Evolutionary conservation across 1,139 yeast genomes (phyloP).

Genomic region (Tardiomyces digboiensis): DNA sequence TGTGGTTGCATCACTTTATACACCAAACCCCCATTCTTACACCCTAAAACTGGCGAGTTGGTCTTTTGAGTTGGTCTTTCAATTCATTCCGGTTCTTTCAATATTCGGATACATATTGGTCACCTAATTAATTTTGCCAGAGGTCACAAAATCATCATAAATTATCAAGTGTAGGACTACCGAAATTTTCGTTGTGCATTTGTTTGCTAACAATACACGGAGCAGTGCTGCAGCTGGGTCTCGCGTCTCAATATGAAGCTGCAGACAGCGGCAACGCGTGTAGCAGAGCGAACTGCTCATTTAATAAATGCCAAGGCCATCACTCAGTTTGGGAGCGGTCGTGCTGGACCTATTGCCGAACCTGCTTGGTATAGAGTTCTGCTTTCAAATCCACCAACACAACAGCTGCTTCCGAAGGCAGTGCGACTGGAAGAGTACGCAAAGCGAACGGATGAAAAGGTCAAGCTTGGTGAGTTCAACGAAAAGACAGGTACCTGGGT

Average conservation of each 20-base stretch:
- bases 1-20: not conserved
- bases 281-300: constrained; percentile 69
- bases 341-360: constrained; percentile 32
- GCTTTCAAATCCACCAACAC: constrained; percentile 68
- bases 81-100: no score
- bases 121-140: no score
- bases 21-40: no score
- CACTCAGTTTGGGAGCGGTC: constrained; percentile 3
- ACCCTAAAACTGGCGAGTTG: no score
- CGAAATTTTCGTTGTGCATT: not conserved
- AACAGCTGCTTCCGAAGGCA: constrained; percentile 32
- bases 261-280: constrained; percentile 57
- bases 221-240: not conserved
- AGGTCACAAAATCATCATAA: not conserved
- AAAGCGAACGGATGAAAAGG: not conserved
- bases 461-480: not conserved
- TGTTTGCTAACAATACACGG: not conserved
- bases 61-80: no score
- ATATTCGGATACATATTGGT: no score
- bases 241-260: constrained; percentile 42
- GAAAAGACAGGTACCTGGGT: not conserved
- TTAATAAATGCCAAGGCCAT: constrained; percentile 47
- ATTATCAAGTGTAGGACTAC: not conserved
- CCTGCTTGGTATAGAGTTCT: constrained; percentile 89
- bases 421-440: not conserved